phyloP scores from a whole-genome alignment of 306 rosid genomes.

The Astragalus membranaceus region DNA sequence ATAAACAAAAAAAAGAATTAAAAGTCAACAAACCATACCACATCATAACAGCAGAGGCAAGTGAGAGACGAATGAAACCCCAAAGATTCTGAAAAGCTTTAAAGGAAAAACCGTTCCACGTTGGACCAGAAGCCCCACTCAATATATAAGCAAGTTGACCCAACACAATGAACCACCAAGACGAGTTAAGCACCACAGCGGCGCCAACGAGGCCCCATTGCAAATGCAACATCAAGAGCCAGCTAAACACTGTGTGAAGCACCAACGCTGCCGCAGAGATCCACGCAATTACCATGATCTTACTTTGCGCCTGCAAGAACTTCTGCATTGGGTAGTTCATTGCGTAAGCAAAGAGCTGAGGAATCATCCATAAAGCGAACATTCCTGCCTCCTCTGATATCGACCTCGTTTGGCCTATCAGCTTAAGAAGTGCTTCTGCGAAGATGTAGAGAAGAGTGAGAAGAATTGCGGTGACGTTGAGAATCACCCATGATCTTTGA shows the following conservation, averaged over 20 bases:
- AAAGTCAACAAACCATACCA: constrained; percentile 42
- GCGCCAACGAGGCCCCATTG: constrained; percentile 75
- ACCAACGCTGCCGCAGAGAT: constrained; percentile 54
- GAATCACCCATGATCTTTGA: constrained; percentile 92
- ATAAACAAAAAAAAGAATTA: too few species aligned
- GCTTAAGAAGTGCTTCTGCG: too few species aligned
- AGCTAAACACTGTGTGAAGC: constrained; percentile 56
- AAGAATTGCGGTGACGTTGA: constrained; percentile 34
- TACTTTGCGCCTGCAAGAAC: constrained; percentile 87
- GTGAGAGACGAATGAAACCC: constrained; percentile 62
- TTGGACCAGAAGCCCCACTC: constrained; percentile 51
- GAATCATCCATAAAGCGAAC: too few species aligned
- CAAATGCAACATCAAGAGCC: constrained; percentile 58
- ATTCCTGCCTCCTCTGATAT: too few species aligned
- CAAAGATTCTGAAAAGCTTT: constrained; percentile 65
- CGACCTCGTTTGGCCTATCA: too few species aligned
- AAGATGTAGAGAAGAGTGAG: too few species aligned
- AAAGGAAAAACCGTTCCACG: constrained; percentile 75
- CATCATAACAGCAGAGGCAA: constrained; percentile 81
- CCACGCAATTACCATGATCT: constrained; percentile 76
- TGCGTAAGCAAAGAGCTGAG: too few species aligned
- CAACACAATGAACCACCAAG: constrained; percentile 71
- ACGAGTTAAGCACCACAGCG: constrained; percentile 52
- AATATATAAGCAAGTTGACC: constrained; percentile 56
- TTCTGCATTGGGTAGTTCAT: constrained; percentile 68